These are phyloP conservation scores for Brassica napus DNA, from an alignment of 345 rosid species.

Conservation along the genomic window DNA sequence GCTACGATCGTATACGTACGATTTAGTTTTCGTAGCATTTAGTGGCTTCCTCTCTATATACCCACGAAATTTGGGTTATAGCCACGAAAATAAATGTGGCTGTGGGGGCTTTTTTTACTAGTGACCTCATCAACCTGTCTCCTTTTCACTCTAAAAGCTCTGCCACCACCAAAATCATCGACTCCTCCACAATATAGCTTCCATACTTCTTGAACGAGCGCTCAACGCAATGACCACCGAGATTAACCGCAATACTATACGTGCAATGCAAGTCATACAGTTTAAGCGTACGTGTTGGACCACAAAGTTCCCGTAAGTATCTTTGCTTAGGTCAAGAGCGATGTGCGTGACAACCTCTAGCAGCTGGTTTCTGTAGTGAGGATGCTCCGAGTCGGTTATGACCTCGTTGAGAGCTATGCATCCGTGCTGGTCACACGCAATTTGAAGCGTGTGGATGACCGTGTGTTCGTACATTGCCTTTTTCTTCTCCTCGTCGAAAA, in stretches of 20 bases:
- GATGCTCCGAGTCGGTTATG: too few species aligned
- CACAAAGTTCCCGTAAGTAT: neutral
- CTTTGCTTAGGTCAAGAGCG: neutral
- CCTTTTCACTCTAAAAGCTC: too few species aligned
- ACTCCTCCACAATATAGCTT: constrained; percentile 18
- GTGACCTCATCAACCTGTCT: constrained; percentile 1
- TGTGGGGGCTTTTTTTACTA: too few species aligned
- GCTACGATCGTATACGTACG: too few species aligned
- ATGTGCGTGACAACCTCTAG: neutral
- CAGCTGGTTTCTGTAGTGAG: neutral
- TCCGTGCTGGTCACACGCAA: constrained; percentile 9
- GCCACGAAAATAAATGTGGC: too few species aligned
- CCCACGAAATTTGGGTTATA: too few species aligned
- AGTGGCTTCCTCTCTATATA: too few species aligned
- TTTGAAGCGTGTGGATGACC: neutral
- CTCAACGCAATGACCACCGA: constrained; percentile 3
- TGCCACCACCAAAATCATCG: neutral
- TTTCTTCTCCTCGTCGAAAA: neutral
- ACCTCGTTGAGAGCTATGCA: too few species aligned
- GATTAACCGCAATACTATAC: neutral
- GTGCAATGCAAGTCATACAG: neutral
- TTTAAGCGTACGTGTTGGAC: neutral
- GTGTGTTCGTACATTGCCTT: neutral
- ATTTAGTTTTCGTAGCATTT: too few species aligned
- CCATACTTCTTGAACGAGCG: constrained; percentile 19